These are phyloP conservation scores for Apostasia shenzhenica DNA, from an alignment of 106 monocot species.

Conservation along the genomic window DNA sequence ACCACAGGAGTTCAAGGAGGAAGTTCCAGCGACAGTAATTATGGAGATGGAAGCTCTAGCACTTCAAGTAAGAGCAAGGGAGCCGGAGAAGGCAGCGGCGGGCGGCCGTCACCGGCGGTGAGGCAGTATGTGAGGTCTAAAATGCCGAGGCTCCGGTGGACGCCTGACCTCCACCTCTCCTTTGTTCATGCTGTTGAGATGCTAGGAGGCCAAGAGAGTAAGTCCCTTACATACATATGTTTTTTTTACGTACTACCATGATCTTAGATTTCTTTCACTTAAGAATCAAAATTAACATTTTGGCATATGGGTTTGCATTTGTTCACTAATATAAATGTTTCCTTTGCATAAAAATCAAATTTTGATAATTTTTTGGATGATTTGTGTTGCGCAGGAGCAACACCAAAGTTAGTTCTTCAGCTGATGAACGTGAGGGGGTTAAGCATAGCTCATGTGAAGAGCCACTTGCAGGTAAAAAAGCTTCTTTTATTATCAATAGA, in stretches of 20 bases:
- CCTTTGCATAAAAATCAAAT: background rate
- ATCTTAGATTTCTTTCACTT: too few species aligned
- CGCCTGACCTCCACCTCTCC: slow-evolving; percentile 58
- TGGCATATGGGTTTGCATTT: background rate
- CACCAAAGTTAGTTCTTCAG: slow-evolving; percentile 55
- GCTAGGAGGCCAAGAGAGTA: slow-evolving; percentile 78
- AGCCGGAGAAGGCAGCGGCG: slow-evolving; percentile 13
- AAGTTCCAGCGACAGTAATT: slow-evolving; percentile 22
- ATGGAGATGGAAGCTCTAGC: background rate
- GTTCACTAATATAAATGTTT: background rate
- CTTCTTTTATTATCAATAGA: too few species aligned
- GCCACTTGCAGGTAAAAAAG: slow-evolving; percentile 38
- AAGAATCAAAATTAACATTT: too few species aligned
- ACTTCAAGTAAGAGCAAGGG: slow-evolving; percentile 19
- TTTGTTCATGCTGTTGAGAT: slow-evolving; percentile 68
- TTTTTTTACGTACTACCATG: too few species aligned
- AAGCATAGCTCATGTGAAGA: slow-evolving; percentile 51
- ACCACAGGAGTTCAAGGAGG: slow-evolving; percentile 26
- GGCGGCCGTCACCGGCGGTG: slow-evolving; percentile 17
- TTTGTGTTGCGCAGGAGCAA: slow-evolving; percentile 31
- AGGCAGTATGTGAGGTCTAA: slow-evolving; percentile 75
- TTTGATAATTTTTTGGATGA: background rate
- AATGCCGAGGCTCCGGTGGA: slow-evolving; percentile 63
- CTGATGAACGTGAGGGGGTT: slow-evolving; percentile 53
- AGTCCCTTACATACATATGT: background rate